Percentiles rank a stretch among this genome's conserved stretches.
These are phyloP conservation scores for Pycnococcus provasolii DNA, from an alignment of 139 green algal species.

Conservation along the genomic window DNA sequence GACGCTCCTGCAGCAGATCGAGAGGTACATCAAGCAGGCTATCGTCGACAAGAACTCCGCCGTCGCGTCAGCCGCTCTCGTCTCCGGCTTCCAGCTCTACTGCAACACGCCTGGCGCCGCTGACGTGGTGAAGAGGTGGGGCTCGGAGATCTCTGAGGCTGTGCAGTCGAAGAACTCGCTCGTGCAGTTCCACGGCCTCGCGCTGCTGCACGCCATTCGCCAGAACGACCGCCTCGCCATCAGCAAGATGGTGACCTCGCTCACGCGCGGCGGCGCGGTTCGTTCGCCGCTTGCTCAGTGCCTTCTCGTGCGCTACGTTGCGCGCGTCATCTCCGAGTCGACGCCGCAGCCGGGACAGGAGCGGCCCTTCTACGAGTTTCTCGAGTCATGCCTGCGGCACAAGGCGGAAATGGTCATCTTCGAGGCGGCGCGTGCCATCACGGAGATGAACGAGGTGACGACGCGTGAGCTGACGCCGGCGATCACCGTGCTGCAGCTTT, in stretches of 20 bases:
- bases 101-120: conserved; percentile 42
- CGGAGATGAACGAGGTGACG: conserved; percentile 76
- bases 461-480: conserved; percentile 81
- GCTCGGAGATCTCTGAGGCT: conserved; percentile 89
- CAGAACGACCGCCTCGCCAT: conserved; percentile 85
- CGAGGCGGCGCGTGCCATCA: conserved; percentile 91
- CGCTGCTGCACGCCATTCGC: conserved; percentile 78
- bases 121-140: conserved; percentile 96
- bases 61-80: conserved; percentile 69
- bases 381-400: conserved; percentile 91
- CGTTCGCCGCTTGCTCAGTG: conserved; percentile 89
- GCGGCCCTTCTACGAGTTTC: conserved; percentile 94
- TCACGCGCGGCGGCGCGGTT: conserved; percentile 56
- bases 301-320: conserved; percentile 84
- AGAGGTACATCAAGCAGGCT: conserved; percentile 93
- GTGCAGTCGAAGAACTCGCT: conserved; percentile 73
- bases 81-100: conserved; percentile 66
- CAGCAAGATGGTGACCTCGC: conserved; percentile 88
- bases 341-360: conserved; percentile 36
- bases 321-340: not conserved
- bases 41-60: conserved; percentile 87
- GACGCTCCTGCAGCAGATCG: conserved; percentile 75
- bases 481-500: conserved; percentile 96
- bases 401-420: conserved; percentile 84
- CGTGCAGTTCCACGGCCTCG: conserved; percentile 94